Evolutionary conservation across 805 yeast species (phyloP).

Genomic region (Allodekkera sacchari): DNA sequence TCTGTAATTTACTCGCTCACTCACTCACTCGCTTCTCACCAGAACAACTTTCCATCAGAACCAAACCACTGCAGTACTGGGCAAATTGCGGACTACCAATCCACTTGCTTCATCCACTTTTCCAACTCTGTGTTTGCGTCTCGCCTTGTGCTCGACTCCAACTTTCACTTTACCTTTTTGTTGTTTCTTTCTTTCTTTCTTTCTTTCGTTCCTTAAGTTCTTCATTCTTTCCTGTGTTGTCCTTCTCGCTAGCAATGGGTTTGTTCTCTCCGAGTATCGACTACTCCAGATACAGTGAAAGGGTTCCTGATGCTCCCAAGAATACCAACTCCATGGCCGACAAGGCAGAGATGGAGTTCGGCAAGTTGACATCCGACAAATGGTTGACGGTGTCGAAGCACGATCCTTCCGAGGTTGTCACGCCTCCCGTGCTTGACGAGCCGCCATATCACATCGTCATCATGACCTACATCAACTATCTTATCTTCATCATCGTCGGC

Average conservation of each 20-base stretch:
- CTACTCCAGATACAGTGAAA: constrained; percentile 6
- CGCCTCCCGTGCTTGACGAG: constrained; percentile 63
- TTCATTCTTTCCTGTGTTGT: background rate
- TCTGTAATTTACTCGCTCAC: background rate
- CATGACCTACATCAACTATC: constrained; percentile 77
- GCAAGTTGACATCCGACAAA: constrained; percentile 55
- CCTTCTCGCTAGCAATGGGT: background rate
- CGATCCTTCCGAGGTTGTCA: constrained; percentile 48
- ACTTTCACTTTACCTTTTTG: background rate
- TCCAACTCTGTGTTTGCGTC: background rate
- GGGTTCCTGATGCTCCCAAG: constrained; percentile 27
- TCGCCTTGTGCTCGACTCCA: background rate
- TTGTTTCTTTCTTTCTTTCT: background rate
- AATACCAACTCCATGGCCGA: constrained; percentile 21
- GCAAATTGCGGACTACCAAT: background rate
- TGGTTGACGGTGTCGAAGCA: constrained; percentile 56
- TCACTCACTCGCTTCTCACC: background rate
- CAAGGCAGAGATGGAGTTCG: constrained; percentile 62
- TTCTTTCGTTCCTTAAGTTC: background rate
- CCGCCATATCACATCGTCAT: constrained; percentile 78
- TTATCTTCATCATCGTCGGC: constrained; percentile 80
- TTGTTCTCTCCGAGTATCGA: background rate
- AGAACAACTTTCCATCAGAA: too few relatives aligned
- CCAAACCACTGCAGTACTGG: too few relatives aligned
- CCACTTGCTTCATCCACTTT: background rate